A percentile compares a stretch with the other conserved stretches of the same genome.
Conservation (phyloP, 192 early-diverging fungal species). For the Linnemannia exigua region DNA sequence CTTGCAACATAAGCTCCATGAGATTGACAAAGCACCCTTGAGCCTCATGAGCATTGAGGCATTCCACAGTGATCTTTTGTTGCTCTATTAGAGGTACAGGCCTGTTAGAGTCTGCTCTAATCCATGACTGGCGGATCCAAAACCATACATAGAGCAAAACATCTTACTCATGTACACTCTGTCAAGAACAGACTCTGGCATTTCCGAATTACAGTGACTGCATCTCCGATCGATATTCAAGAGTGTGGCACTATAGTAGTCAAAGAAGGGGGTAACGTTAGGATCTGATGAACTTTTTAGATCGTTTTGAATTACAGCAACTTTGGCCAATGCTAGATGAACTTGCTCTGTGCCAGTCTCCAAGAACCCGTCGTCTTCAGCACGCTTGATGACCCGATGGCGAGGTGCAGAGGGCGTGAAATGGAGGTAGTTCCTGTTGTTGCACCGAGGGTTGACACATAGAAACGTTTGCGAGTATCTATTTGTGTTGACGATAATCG, state of each 20-base stretch:
- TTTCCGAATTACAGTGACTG: conserved; percentile 34
- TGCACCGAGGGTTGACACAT: conserved; percentile 43
- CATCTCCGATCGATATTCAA: conserved; percentile 47
- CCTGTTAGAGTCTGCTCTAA: neutral
- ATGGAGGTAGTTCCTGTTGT: conserved; percentile 53
- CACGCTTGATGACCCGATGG: conserved; percentile 50
- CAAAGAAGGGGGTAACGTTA: no score
- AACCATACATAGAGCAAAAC: neutral
- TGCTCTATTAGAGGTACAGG: conserved; percentile 9
- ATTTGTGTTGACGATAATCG: neutral
- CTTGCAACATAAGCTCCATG: conserved; percentile 16
- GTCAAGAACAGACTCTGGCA: conserved; percentile 54
- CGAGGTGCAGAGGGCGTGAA: conserved; percentile 18
- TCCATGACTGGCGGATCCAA: neutral
- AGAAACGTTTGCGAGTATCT: conserved; percentile 54
- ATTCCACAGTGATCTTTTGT: conserved; percentile 18
- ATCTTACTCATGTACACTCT: conserved; percentile 45
- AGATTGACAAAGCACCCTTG: conserved; percentile 41
- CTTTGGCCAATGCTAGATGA: no score
- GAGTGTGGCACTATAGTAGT: conserved; percentile 29
- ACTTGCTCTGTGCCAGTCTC: conserved; percentile 50
- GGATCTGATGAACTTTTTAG: no score
- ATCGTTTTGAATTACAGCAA: no score
- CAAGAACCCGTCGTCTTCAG: conserved; percentile 49
- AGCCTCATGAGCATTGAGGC: neutral